phyloP scores from a whole-genome alignment of 2,329 filamentous ascomycete genomes.

The Colletotrichum musae region DNA sequence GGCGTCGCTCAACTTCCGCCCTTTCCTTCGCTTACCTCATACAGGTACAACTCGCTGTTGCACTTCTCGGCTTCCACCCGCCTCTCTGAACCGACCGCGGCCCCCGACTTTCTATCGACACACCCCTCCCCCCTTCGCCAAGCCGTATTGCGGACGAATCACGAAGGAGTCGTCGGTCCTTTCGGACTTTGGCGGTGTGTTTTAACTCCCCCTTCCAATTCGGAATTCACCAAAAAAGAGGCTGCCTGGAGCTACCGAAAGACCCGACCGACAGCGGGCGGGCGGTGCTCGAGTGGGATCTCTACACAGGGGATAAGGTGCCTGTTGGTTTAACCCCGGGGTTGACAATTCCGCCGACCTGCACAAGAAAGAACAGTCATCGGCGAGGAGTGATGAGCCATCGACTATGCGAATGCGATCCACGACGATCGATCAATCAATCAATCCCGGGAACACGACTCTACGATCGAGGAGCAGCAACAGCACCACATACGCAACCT shows the following conservation, averaged over 20 bases:
- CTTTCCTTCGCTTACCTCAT: slow-evolving; percentile 37
- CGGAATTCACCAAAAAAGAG: slow-evolving; percentile 32
- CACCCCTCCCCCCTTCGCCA: slow-evolving; percentile 5
- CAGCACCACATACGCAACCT: neutral
- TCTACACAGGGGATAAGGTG: no score
- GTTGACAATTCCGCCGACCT: neutral
- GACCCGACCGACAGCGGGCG: slow-evolving; percentile 21
- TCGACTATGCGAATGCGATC: neutral
- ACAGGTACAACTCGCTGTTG: neutral
- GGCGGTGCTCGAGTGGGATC: no score
- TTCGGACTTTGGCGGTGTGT: slow-evolving; percentile 40
- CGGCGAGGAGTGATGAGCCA: slow-evolving; percentile 11
- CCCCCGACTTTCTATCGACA: slow-evolving; percentile 29
- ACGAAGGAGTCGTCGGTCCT: slow-evolving; percentile 12
- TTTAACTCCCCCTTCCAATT: slow-evolving; percentile 20
- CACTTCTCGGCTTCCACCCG: slow-evolving; percentile 1
- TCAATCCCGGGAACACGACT: neutral
- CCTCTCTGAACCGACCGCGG: slow-evolving; percentile 4
- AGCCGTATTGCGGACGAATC: slow-evolving; percentile 36
- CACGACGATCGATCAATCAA: neutral
- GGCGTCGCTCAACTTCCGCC: slow-evolving; percentile 33
- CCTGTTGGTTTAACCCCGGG: no score
- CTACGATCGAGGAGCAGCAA: neutral
- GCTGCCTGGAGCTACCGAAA: slow-evolving; percentile 36
- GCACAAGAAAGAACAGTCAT: slow-evolving; percentile 12